These are phyloP conservation scores for Nitzschia putrida DNA, from an alignment of 108 stramenopile genomes.

Conservation along the genomic window DNA sequence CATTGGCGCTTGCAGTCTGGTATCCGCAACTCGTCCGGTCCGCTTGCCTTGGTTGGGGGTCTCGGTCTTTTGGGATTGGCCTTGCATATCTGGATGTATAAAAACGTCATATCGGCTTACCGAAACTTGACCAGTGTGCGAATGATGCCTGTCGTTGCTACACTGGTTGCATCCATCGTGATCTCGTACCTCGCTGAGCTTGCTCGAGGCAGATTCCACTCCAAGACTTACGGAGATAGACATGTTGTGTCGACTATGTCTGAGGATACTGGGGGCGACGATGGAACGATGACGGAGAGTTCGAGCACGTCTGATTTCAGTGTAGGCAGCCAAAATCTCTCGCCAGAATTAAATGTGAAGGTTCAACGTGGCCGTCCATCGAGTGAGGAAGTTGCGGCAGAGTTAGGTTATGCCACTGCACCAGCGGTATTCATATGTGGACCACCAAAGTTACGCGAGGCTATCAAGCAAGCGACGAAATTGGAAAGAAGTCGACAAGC, in stretches of 20 bases:
- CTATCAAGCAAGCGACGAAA: neutral
- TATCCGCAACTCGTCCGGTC: neutral
- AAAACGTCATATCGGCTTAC: neutral
- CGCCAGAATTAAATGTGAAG: neutral
- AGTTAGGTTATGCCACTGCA: neutral
- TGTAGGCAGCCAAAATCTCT: neutral
- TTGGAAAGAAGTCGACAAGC: neutral
- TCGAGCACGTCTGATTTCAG: neutral
- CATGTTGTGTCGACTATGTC: neutral
- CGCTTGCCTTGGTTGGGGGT: neutral
- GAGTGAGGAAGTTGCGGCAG: neutral
- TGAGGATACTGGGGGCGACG: neutral
- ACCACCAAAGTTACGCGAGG: neutral
- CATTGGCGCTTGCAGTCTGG: neutral
- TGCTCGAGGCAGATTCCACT: neutral
- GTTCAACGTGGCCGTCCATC: neutral
- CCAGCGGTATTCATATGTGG: constrained; percentile 1
- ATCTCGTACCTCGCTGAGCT: neutral
- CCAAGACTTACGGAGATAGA: neutral
- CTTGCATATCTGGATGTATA: neutral
- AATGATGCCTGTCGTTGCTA: neutral
- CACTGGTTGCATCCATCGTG: neutral
- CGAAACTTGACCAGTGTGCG: neutral
- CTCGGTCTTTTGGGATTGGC: neutral
- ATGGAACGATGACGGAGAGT: neutral